Evolutionary conservation across 805 yeast genomes (phyloP).

Genomic region (Zygotorulaspora florentina): DNA sequence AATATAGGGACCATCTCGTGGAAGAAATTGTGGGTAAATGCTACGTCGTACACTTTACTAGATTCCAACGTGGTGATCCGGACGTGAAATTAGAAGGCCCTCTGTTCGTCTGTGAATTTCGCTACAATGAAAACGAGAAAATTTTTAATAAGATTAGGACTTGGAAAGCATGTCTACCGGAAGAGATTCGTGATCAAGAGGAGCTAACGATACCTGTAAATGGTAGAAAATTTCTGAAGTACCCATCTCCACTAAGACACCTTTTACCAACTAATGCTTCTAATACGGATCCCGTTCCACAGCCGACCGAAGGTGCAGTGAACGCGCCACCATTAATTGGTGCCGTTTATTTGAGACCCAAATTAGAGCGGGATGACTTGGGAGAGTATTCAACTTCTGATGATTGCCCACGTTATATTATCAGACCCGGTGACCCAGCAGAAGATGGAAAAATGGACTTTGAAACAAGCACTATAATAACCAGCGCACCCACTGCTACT

Average conservation of each 20-base stretch:
- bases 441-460: slow-evolving; percentile 34
- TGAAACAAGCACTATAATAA: slow-evolving; percentile 30
- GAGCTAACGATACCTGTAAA: slow-evolving; percentile 74
- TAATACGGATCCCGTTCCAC: slow-evolving; percentile 71
- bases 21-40: slow-evolving; percentile 90
- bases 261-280: slow-evolving; percentile 72
- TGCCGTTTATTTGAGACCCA: slow-evolving; percentile 76
- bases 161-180: slow-evolving; percentile 98
- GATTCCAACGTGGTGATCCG: slow-evolving; percentile 93
- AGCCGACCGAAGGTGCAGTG: slow-evolving; percentile 73
- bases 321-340: slow-evolving; percentile 95
- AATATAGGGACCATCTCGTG: slow-evolving; percentile 88
- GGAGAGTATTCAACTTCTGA: slow-evolving; percentile 64
- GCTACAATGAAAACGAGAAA: slow-evolving; percentile 88
- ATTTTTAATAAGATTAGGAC: slow-evolving; percentile 92
- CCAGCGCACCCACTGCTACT: slow-evolving; percentile 19
- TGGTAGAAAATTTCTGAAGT: slow-evolving; percentile 63
- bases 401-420: slow-evolving; percentile 42
- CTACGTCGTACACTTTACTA: slow-evolving; percentile 89
- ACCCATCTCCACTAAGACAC: slow-evolving; percentile 80
- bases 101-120: slow-evolving; percentile 87
- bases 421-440: slow-evolving; percentile 42
- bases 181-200: slow-evolving; percentile 81
- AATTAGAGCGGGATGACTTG: slow-evolving; percentile 73
- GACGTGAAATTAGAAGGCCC: slow-evolving; percentile 75